Conservation (phyloP, 352 stramenopile species). For the Globisporangium radiosum region DNA sequence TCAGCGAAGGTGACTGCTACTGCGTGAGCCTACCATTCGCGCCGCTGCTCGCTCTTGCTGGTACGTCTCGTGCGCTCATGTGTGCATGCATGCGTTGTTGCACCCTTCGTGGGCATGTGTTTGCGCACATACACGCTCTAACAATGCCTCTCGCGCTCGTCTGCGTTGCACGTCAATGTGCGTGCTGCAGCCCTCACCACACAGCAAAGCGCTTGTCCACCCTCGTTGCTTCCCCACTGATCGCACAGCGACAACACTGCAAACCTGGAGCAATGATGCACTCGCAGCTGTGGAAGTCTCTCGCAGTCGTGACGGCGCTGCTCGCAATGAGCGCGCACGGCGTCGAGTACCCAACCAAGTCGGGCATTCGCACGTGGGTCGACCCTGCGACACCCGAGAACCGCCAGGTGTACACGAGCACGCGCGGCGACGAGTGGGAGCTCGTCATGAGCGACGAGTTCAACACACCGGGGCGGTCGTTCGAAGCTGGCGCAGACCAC, state of each 20-base stretch:
- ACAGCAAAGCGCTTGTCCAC: no score
- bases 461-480: constrained; percentile 63
- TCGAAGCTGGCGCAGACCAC: constrained; percentile 91
- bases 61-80: no score
- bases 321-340: not conserved
- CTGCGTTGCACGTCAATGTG: no score
- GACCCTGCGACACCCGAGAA: constrained; percentile 43
- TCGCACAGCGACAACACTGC: not conserved
- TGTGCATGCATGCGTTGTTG: no score
- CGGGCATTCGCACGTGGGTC: constrained; percentile 52
- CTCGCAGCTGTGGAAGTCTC: not conserved
- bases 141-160: no score
- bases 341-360: constrained; percentile 22
- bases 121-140: no score
- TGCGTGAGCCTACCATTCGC: no score
- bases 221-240: no score
- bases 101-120: no score
- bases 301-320: not conserved
- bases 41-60: no score
- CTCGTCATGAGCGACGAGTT: constrained; percentile 80
- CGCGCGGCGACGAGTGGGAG: constrained; percentile 46
- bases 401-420: constrained; percentile 36
- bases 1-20: no score
- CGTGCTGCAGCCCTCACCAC: no score
- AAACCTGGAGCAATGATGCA: not conserved